These are phyloP conservation scores for Sisymbrium altissimum DNA, from an alignment of 345 rosid genomes.

Conservation along the genomic window DNA sequence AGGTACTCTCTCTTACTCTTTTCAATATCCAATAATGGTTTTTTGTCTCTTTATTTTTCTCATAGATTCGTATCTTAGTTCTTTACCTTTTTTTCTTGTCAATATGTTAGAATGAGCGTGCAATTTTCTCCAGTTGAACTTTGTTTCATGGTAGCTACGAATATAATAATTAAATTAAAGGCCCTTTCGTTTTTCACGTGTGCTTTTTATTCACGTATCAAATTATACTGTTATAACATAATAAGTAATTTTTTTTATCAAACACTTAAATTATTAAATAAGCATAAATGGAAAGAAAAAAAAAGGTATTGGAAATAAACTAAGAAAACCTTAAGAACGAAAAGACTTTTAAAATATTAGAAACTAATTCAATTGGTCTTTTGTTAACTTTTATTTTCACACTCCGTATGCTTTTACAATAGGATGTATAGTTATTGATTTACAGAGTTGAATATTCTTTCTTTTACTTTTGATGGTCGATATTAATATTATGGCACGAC, in stretches of 20 bases:
- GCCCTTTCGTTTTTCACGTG: neutral
- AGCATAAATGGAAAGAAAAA: neutral
- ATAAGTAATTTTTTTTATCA: neutral
- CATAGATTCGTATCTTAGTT: slow-evolving; percentile 2
- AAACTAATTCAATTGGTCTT: neutral
- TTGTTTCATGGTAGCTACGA: neutral
- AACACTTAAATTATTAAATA: neutral
- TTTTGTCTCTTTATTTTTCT: neutral
- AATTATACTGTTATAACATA: too few relatives aligned
- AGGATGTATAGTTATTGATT: neutral
- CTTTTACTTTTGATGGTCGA: neutral
- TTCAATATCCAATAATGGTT: neutral
- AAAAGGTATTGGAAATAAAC: neutral
- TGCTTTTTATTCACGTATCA: neutral
- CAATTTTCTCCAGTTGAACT: neutral
- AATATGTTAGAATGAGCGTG: neutral
- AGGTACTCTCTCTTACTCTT: slow-evolving; percentile 42
- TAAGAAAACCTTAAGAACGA: neutral
- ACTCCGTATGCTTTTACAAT: neutral
- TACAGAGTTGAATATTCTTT: neutral
- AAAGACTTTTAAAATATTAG: neutral
- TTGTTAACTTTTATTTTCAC: neutral
- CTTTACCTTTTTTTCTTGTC: neutral
- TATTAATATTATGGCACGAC: neutral
- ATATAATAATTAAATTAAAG: neutral